Evolutionary conservation across 139 green algal genomes (phyloP).

Genomic region (Chlorella sp.): DNA sequence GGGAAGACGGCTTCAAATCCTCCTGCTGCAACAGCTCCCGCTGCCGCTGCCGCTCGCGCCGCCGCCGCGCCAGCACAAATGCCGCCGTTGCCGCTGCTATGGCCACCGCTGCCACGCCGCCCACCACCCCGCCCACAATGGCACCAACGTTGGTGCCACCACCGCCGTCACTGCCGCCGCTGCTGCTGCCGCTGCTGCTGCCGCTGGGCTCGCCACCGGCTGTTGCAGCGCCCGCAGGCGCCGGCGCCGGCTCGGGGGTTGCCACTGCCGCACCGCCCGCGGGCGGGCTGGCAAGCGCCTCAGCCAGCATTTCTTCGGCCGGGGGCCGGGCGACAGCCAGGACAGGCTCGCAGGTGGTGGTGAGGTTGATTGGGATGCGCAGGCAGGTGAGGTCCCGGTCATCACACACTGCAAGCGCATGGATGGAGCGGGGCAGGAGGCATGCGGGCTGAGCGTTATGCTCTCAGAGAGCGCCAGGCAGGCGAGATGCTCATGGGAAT

Average conservation of each 20-base stretch:
- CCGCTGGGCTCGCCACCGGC: background rate
- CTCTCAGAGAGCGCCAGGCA: too few relatives aligned
- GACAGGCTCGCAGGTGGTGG: background rate
- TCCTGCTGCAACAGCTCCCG: background rate
- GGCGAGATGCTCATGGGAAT: too few relatives aligned
- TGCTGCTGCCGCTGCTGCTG: background rate
- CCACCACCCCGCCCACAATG: constrained; percentile 2
- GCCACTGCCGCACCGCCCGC: background rate
- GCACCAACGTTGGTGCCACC: background rate
- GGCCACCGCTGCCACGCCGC: background rate
- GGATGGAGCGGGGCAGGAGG: too few relatives aligned
- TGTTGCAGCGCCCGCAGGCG: background rate
- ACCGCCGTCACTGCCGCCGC: background rate
- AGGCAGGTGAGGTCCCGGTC: constrained; percentile 23
- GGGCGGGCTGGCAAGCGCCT: background rate
- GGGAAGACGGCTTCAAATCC: background rate
- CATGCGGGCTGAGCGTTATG: too few relatives aligned
- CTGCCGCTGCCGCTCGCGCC: background rate
- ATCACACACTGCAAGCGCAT: constrained; percentile 16
- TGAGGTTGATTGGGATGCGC: background rate
- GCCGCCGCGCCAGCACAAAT: background rate
- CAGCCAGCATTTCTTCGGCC: background rate
- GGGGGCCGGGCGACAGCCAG: background rate
- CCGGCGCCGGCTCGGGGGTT: background rate
- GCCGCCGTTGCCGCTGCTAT: background rate